These are phyloP conservation scores for Tuber melanosporum DNA, from an alignment of 495 filamentous ascomycete species.

Conservation along the genomic window DNA sequence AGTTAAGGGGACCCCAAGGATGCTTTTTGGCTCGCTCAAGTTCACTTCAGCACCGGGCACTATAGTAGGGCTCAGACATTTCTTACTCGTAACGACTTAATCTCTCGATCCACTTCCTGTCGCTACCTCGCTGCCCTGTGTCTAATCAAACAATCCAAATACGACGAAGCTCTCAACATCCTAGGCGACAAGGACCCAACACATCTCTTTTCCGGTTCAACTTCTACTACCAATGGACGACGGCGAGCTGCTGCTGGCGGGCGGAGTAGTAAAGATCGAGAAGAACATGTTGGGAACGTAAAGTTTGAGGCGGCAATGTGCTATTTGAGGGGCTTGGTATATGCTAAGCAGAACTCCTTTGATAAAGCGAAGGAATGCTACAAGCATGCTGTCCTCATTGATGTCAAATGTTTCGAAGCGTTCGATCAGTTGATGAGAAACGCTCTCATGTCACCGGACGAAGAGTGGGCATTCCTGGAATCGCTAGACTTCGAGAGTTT, in stretches of 20 bases:
- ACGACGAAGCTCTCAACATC: constrained; percentile 77
- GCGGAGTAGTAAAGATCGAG: constrained; percentile 50
- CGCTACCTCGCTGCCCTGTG: constrained; percentile 89
- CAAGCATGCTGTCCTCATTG: constrained; percentile 91
- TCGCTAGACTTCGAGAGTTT: constrained; percentile 86
- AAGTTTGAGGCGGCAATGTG: constrained; percentile 96
- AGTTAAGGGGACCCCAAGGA: constrained; percentile 73
- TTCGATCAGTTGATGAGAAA: constrained; percentile 98
- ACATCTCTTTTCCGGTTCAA: constrained; percentile 64
- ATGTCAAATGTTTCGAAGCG: constrained; percentile 96
- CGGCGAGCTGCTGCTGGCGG: constrained; percentile 48
- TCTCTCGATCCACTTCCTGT: constrained; percentile 73
- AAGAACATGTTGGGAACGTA: constrained; percentile 66
- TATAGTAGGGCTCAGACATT: constrained; percentile 82
- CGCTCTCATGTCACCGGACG: constrained; percentile 90
- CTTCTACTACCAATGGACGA: constrained; percentile 21
- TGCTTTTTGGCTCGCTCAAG: constrained; percentile 88
- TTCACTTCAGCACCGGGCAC: constrained; percentile 90
- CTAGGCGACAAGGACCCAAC: constrained; percentile 88
- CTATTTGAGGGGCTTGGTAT: constrained; percentile 86
- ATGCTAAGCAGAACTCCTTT: constrained; percentile 94
- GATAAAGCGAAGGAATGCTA: constrained; percentile 97
- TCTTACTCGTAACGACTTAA: constrained; percentile 74
- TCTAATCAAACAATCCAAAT: constrained; percentile 81
- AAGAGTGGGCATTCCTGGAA: constrained; percentile 89